phyloP scores from a whole-genome alignment of 169 alveolate species.

The Amoebophrya sp. region DNA sequence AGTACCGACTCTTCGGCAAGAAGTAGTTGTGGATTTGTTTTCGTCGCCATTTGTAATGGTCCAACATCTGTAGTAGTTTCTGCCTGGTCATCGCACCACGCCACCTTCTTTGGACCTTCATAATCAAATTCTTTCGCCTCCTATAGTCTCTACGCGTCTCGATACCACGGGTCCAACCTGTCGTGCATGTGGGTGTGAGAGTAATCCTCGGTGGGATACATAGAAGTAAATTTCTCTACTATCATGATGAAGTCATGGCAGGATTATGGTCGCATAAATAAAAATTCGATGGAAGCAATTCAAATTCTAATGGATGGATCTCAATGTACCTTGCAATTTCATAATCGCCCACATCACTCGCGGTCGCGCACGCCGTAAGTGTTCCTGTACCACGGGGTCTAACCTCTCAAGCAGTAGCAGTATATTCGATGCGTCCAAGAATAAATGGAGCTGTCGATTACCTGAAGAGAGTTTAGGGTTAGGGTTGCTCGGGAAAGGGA shows the following conservation, averaged over 20 bases:
- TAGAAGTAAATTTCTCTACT: no score
- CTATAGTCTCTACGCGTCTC: constrained; percentile 45
- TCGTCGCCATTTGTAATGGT: constrained; percentile 26
- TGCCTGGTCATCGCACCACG: constrained; percentile 50
- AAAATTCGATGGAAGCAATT: neutral
- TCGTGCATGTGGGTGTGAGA: no score
- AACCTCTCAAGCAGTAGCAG: constrained; percentile 20
- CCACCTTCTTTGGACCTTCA: constrained; percentile 49
- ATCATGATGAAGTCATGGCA: no score
- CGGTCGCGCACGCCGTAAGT: constrained; percentile 50
- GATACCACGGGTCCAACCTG: constrained; percentile 50
- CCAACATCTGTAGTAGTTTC: constrained; percentile 33
- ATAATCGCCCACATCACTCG: constrained; percentile 48
- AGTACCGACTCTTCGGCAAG: neutral
- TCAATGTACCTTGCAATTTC: constrained; percentile 42
- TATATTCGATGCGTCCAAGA: constrained; percentile 17
- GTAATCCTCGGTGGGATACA: no score
- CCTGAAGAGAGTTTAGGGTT: neutral
- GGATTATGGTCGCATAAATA: neutral
- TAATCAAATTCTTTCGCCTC: constrained; percentile 35
- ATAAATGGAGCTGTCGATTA: constrained; percentile 23
- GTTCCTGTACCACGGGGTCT: constrained; percentile 38
- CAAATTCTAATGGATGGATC: neutral
- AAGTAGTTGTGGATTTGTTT: constrained; percentile 21
- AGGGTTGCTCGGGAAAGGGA: no score